A percentile compares a stretch with the other conserved stretches of the same genome.
These are phyloP conservation scores for Elymus sibiricus DNA, from an alignment of 176 grass and related monocot species.

Conservation along the genomic window DNA sequence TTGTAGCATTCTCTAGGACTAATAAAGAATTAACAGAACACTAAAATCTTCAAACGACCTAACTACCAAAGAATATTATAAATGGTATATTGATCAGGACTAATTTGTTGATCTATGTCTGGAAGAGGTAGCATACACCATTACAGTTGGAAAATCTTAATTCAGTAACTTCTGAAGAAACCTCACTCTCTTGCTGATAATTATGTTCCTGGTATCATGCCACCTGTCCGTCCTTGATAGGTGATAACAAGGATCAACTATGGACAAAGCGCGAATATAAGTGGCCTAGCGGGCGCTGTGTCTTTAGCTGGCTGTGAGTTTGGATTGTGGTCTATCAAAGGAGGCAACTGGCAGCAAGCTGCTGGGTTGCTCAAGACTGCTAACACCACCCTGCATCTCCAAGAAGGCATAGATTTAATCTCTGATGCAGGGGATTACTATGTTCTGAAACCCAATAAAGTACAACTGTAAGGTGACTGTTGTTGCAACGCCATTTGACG, in stretches of 20 bases:
- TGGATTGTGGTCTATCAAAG: constrained; percentile 64
- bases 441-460: constrained; percentile 55
- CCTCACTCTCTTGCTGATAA: not conserved
- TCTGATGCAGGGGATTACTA: constrained; percentile 60
- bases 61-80: not conserved
- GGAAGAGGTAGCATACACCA: too few relatives aligned
- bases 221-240: constrained; percentile 30
- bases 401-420: constrained; percentile 69
- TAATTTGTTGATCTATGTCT: too few relatives aligned
- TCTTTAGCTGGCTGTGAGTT: constrained; percentile 84
- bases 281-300: too few relatives aligned
- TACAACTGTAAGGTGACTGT: constrained; percentile 71
- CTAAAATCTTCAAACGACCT: not conserved
- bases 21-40: too few relatives aligned
- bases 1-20: too few relatives aligned
- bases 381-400: constrained; percentile 65
- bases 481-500: too few relatives aligned
- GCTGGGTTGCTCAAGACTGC: constrained; percentile 64
- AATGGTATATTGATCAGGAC: not conserved
- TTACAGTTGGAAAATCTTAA: not conserved
- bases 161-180: not conserved
- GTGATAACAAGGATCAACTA: constrained; percentile 97
- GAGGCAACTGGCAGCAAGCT: constrained; percentile 72
- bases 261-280: too few relatives aligned
- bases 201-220: not conserved